phyloP scores from a whole-genome alignment of 768 basidiomycete genomes.

The Tremella mesenterica region DNA sequence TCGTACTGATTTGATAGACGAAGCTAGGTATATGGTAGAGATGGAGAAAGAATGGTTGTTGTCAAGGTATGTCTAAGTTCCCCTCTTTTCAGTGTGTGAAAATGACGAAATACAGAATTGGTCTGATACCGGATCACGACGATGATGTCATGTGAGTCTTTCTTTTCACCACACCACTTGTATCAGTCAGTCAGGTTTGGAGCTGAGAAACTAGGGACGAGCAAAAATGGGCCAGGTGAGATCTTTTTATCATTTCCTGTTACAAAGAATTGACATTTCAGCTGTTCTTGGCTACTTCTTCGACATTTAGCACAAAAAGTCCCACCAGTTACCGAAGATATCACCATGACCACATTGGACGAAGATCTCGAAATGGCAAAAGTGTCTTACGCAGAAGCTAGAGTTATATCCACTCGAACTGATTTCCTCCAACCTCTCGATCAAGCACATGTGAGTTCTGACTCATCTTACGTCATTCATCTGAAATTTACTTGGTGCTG shows the following conservation, averaged over 20 bases:
- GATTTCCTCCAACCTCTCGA: conserved; percentile 62
- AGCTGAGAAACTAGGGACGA: conserved; percentile 75
- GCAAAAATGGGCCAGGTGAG: conserved; percentile 45
- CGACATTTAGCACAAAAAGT: conserved; percentile 57
- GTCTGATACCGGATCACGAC: conserved; percentile 70
- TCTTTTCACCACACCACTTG: too few species aligned
- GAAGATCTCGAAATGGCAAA: conserved; percentile 19
- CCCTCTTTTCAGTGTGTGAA: neutral
- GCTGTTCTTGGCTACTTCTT: conserved; percentile 70
- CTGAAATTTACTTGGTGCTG: conserved; percentile 51
- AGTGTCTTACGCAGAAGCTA: conserved; percentile 54
- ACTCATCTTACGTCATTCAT: neutral
- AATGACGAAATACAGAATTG: conserved; percentile 48
- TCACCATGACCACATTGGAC: conserved; percentile 2
- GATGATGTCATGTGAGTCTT: conserved; percentile 41
- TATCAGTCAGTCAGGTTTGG: neutral
- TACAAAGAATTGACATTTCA: too few species aligned
- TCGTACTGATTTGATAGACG: too few species aligned
- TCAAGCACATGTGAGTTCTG: conserved; percentile 48
- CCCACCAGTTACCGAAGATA: conserved; percentile 2
- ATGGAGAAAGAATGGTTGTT: conserved; percentile 72
- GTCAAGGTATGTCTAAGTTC: conserved; percentile 48
- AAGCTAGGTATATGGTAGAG: conserved; percentile 59
- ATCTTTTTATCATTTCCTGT: neutral
- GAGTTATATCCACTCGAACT: conserved; percentile 72